A percentile compares a stretch with the other conserved stretches of the same genome.
Evolutionary conservation across 129 eudicot genomes (phyloP).

Genomic region (Pittosporum tobira): DNA sequence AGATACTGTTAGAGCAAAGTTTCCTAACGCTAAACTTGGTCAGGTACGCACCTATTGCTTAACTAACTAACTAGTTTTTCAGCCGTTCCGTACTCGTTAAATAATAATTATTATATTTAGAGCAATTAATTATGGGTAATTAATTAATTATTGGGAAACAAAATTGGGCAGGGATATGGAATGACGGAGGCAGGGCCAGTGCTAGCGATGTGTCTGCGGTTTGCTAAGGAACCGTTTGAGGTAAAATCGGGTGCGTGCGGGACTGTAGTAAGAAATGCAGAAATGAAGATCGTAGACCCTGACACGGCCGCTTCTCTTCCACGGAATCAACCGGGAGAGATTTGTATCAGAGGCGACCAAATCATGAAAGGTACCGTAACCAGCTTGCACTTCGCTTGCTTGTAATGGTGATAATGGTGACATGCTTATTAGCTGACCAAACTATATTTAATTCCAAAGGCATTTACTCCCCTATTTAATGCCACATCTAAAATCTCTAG

Average conservation of each 20-base stretch:
- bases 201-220: constrained; percentile 84
- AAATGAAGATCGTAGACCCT: constrained; percentile 83
- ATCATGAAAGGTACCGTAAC: constrained; percentile 99
- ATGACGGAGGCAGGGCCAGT: constrained; percentile 99
- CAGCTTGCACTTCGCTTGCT: too few relatives aligned
- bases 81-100: too few relatives aligned
- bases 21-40: constrained; percentile 84
- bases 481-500: too few relatives aligned
- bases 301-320: constrained; percentile 60
- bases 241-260: constrained; percentile 94
- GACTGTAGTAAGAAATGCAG: constrained; percentile 81
- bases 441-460: too few relatives aligned
- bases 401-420: too few relatives aligned
- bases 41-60: constrained; percentile 50
- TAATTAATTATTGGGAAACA: not conserved
- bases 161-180: constrained; percentile 67
- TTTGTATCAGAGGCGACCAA: constrained; percentile 86
- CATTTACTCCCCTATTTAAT: too few relatives aligned
- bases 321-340: constrained; percentile 68
- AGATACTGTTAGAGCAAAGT: constrained; percentile 64
- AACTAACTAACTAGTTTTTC: too few relatives aligned
- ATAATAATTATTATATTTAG: too few relatives aligned
- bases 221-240: constrained; percentile 81
- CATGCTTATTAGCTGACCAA: too few relatives aligned
- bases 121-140: too few relatives aligned